Conservation (phyloP, 1,284 basidiomycete species). For the Cutaneotrichosporon sp. region DNA sequence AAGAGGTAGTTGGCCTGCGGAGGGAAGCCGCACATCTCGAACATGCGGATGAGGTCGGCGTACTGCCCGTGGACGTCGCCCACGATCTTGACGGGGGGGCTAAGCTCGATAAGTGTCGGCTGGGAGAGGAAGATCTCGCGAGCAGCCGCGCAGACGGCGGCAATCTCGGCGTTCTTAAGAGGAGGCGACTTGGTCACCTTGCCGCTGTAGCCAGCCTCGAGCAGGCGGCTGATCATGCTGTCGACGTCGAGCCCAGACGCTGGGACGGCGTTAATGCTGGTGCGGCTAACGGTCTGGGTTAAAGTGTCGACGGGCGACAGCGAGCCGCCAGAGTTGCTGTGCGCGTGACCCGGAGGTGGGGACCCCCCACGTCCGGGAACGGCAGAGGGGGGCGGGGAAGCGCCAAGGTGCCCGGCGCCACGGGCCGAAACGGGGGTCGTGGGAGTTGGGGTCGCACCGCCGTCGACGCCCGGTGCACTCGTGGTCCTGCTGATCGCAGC, state of each 20-base stretch:
- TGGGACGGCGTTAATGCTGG: slow-evolving; percentile 26
- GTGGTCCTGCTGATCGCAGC: slow-evolving; percentile 5
- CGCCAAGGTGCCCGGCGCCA: slow-evolving; percentile 32
- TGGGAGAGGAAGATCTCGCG: slow-evolving; percentile 96
- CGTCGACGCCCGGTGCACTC: slow-evolving; percentile 6
- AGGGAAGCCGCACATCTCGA: slow-evolving; percentile 99
- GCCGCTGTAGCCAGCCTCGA: slow-evolving; percentile 96
- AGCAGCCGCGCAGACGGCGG: slow-evolving; percentile 92
- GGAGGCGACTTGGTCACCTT: slow-evolving; percentile 97
- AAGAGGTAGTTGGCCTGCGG: slow-evolving; percentile 98
- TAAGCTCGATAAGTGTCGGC: slow-evolving; percentile 95
- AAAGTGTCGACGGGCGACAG: slow-evolving; percentile 41
- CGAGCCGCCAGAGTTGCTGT: slow-evolving; percentile 32
- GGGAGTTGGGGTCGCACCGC: slow-evolving; percentile 29
- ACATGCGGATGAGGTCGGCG: slow-evolving; percentile 94
- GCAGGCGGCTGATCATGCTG: slow-evolving; percentile 94
- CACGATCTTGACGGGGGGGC: slow-evolving; percentile 98
- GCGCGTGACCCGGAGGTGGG: slow-evolving; percentile 30
- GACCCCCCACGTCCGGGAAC: slow-evolving; percentile 31
- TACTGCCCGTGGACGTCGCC: slow-evolving; percentile 99
- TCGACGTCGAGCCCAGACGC: slow-evolving; percentile 76
- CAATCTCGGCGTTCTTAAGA: slow-evolving; percentile 96
- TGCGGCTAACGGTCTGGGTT: slow-evolving; percentile 40
- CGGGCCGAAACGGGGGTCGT: slow-evolving; percentile 51
- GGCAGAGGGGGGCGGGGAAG: slow-evolving; percentile 45